A percentile compares a stretch with the other conserved stretches of the same genome.
These are phyloP conservation scores for Bruguiera hainesii DNA, from an alignment of 441 rosid species.

Conservation along the genomic window DNA sequence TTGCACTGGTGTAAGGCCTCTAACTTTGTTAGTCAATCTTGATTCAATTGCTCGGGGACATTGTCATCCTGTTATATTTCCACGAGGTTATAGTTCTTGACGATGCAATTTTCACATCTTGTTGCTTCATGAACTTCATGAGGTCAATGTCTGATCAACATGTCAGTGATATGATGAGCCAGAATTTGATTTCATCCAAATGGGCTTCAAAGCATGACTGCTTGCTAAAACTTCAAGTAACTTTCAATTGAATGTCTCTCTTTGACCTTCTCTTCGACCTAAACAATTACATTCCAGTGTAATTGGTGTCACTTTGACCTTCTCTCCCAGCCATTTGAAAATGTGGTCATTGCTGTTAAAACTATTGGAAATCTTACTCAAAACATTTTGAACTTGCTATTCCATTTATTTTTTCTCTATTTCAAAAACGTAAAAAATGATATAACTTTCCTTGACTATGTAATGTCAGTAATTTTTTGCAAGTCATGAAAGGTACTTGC, in stretches of 20 bases:
- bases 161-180: neutral
- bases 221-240: no score
- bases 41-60: neutral
- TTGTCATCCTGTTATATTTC: neutral
- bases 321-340: neutral
- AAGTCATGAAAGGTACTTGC: neutral
- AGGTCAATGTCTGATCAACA: neutral
- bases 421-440: neutral
- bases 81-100: neutral
- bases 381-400: neutral
- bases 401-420: neutral
- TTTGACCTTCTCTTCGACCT: no score
- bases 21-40: neutral
- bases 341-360: neutral
- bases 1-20: slow-evolving; percentile 58
- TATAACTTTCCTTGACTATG: no score
- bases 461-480: neutral
- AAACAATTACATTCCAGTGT: no score
- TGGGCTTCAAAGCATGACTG: no score
- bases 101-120: neutral
- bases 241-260: no score
- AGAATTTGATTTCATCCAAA: neutral
- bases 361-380: neutral
- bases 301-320: neutral
- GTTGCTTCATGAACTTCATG: neutral